Conservation (phyloP, 805 yeast genomes). For the Wickerhamomyces alni region DNA sequence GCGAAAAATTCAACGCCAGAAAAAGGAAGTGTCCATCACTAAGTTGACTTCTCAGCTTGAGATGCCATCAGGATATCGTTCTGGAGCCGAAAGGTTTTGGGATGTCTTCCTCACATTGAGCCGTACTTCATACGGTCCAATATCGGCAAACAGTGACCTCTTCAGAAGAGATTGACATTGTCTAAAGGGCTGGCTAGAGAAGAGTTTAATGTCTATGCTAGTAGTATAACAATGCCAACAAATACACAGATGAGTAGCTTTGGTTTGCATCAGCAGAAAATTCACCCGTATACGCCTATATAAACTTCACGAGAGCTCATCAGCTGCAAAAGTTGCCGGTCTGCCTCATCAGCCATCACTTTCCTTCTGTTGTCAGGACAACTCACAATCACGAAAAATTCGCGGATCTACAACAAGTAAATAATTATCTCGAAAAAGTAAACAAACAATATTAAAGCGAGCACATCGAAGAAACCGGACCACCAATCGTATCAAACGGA, state of each 20-base stretch:
- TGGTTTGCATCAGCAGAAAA: no score
- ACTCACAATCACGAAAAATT: not conserved
- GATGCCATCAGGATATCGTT: no score
- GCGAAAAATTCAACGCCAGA: no score
- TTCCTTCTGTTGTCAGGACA: not conserved
- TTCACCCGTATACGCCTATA: no score
- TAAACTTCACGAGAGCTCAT: not conserved
- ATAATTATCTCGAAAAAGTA: not conserved
- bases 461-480: no score
- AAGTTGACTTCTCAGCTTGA: no score
- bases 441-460: not conserved
- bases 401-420: not conserved
- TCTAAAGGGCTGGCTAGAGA: constrained; percentile 17
- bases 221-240: constrained; percentile 20
- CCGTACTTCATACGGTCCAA: no score
- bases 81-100: no score
- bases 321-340: not conserved
- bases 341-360: no score
- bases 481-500: not conserved
- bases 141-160: not conserved
- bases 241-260: no score
- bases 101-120: no score
- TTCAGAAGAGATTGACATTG: not conserved
- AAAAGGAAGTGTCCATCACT: no score
- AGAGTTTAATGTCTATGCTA: constrained; percentile 10